phyloP scores from a whole-genome alignment of 1,284 basidiomycete species.

The Ceratobasidium sp. region DNA sequence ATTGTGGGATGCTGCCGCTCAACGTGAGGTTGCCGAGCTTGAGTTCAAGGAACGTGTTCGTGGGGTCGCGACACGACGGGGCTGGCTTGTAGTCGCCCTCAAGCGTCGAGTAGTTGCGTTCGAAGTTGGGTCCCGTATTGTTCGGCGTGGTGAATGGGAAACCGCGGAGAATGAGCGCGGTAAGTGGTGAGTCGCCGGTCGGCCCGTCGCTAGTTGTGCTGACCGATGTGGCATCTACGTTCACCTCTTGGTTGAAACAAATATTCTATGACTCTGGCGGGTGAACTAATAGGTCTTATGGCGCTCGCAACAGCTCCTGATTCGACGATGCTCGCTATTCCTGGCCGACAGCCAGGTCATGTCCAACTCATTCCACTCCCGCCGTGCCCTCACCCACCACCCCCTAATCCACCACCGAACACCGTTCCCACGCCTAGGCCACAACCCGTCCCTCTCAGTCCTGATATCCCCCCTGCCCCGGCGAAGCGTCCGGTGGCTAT shows the following conservation, averaged over 20 bases:
- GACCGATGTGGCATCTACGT: constrained; percentile 13
- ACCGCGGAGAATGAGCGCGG: constrained; percentile 90
- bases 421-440: constrained; percentile 36
- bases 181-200: constrained; percentile 58
- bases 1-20: constrained; percentile 85
- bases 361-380: constrained; percentile 90
- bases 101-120: constrained; percentile 84
- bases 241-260: constrained; percentile 34
- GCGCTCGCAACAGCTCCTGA: constrained; percentile 82
- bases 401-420: constrained; percentile 54
- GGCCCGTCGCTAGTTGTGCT: constrained; percentile 35
- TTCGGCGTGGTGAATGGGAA: constrained; percentile 85
- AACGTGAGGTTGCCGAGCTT: constrained; percentile 84
- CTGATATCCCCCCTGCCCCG: constrained; percentile 60
- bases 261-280: neutral
- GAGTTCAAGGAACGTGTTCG: constrained; percentile 91
- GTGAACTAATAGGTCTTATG: constrained; percentile 73
- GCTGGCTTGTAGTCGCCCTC: constrained; percentile 87
- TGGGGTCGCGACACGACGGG: constrained; percentile 82
- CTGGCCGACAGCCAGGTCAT: constrained; percentile 90
- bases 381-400: constrained; percentile 73
- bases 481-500: constrained; percentile 80
- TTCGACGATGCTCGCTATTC: constrained; percentile 86
- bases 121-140: constrained; percentile 68
- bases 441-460: neutral